Evolutionary conservation across 1,284 basidiomycete genomes (phyloP).

Genomic region (Stereum hirsutum): DNA sequence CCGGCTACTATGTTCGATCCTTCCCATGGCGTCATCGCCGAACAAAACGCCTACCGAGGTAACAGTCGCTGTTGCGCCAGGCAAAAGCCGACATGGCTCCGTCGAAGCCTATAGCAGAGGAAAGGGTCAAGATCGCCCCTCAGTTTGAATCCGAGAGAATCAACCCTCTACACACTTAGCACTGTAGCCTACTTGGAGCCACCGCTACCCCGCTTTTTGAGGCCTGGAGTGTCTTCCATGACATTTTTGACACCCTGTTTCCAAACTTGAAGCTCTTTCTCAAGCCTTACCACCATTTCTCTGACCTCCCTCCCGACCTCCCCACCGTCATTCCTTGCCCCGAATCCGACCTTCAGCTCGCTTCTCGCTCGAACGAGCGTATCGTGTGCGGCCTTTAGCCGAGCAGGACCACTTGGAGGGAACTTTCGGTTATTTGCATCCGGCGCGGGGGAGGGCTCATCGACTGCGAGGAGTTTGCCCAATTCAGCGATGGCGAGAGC

Average conservation of each 20-base stretch:
- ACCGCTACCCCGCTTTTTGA: conserved; percentile 6
- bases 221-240: conserved; percentile 25
- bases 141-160: too few species aligned
- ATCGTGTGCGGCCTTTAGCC: conserved; percentile 55
- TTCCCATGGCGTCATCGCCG: too few species aligned
- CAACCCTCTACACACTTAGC: too few species aligned
- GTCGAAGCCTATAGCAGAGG: too few species aligned
- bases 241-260: conserved; percentile 40
- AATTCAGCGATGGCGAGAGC: conserved; percentile 73
- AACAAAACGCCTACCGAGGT: too few species aligned
- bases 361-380: conserved; percentile 51
- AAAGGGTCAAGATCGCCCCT: too few species aligned
- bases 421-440: conserved; percentile 25
- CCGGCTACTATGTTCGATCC: too few species aligned
- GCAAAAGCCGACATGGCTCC: too few species aligned
- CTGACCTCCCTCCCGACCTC: conserved; percentile 48
- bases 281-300: conserved; percentile 43
- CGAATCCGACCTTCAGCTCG: conserved; percentile 58
- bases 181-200: too few species aligned
- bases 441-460: conserved; percentile 41
- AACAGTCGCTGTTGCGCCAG: too few species aligned
- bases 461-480: conserved; percentile 73
- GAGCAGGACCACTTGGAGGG: conserved; percentile 54
- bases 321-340: conserved; percentile 49
- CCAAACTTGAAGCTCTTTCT: conserved; percentile 66